phyloP scores from a whole-genome alignment of 371 early-diverging fungal genomes.

The Parasitella parasitica region DNA sequence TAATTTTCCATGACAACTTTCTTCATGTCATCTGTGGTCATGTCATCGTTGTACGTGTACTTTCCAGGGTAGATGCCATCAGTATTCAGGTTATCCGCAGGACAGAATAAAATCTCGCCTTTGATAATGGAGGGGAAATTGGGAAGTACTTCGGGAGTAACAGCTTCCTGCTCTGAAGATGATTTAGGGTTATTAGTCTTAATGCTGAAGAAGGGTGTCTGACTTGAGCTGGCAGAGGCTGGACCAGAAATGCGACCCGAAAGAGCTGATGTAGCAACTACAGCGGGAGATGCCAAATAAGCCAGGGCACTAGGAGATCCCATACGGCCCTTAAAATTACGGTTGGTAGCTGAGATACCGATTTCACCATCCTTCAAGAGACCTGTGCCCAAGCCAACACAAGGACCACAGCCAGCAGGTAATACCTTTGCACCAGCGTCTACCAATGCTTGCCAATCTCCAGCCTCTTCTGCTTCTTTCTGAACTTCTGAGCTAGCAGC shows the following conservation, averaged over 20 bases:
- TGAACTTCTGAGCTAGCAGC: slow-evolving; percentile 92
- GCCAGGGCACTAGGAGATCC: slow-evolving; percentile 88
- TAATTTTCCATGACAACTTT: slow-evolving; percentile 97
- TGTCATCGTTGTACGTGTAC: slow-evolving; percentile 85
- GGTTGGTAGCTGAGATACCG: slow-evolving; percentile 95
- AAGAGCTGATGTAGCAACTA: slow-evolving; percentile 89
- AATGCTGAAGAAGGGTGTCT: slow-evolving; percentile 11
- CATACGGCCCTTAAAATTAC: slow-evolving; percentile 98
- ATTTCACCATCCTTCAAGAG: slow-evolving; percentile 91
- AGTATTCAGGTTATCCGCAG: slow-evolving; percentile 91
- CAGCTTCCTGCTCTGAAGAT: slow-evolving; percentile 5
- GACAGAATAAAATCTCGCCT: slow-evolving; percentile 86
- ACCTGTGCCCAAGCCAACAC: slow-evolving; percentile 91
- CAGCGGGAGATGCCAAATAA: slow-evolving; percentile 91
- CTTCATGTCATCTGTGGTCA: slow-evolving; percentile 85
- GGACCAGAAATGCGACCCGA: slow-evolving; percentile 81
- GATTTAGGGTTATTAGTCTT: slow-evolving; percentile 26
- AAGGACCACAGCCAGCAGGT: slow-evolving; percentile 96
- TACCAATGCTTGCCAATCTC: slow-evolving; percentile 86
- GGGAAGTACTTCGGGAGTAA: slow-evolving; percentile 46
- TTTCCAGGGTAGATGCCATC: slow-evolving; percentile 97
- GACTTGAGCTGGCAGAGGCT: neutral
- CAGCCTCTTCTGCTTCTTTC: slow-evolving; percentile 76
- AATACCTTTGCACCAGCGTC: slow-evolving; percentile 89
- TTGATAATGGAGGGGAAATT: slow-evolving; percentile 74